phyloP scores from a whole-genome alignment of 2,329 filamentous ascomycete species.

The Fusarium burgessii region DNA sequence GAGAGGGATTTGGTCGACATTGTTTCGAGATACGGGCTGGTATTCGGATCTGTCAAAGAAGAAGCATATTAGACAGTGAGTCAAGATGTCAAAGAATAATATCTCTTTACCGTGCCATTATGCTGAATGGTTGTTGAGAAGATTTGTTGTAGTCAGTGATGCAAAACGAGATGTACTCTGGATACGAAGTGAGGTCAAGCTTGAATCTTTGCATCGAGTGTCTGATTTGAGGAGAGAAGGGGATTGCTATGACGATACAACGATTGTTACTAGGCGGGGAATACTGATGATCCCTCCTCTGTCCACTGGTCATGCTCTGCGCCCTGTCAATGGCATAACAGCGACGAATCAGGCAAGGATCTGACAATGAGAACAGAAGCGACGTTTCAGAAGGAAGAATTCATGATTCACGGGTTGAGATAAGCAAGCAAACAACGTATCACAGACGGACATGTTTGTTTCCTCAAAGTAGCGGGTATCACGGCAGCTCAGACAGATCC shows the following conservation, averaged over 20 bases:
- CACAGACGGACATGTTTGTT: not conserved
- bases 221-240: not conserved
- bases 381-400: not conserved
- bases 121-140: not conserved
- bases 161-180: not conserved
- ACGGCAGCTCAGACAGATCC: not conserved
- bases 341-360: not conserved
- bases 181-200: not conserved
- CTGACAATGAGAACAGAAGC: not conserved
- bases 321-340: not conserved
- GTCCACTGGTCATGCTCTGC: not conserved
- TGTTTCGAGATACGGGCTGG: not conserved
- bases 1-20: not conserved
- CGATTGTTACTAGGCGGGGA: not conserved
- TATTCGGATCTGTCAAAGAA: not conserved
- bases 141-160: not conserved
- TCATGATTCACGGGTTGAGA: not conserved
- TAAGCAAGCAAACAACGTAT: not conserved
- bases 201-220: not conserved
- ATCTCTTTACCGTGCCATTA: not conserved
- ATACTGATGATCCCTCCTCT: not conserved
- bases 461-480: not conserved
- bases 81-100: rapidly evolving
- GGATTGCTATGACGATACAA: not conserved
- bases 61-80: not conserved